Evolutionary conservation across 2,329 filamentous ascomycete genomes (phyloP).

Genomic region (Ophiostoma sp.): DNA sequence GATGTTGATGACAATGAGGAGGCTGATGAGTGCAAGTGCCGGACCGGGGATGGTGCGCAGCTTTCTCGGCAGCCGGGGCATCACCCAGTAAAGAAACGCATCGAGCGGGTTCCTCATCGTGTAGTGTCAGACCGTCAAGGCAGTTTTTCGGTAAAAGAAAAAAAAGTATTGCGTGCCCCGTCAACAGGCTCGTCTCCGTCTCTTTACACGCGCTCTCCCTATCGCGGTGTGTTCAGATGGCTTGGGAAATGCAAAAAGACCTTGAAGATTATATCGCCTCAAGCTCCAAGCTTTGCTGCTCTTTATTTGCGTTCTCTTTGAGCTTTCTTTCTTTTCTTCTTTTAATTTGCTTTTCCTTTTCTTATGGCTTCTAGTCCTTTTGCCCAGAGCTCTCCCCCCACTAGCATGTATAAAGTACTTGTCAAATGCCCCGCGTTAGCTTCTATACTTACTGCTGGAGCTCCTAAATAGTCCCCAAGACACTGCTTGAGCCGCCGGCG

Average conservation of each 20-base stretch:
- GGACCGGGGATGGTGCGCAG: conserved; percentile 33
- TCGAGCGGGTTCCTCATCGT: conserved; percentile 14
- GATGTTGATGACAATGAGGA: conserved; percentile 48
- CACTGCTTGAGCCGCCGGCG: conserved; percentile 1
- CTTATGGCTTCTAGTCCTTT: background rate
- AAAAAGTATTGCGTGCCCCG: background rate
- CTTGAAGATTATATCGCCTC: background rate
- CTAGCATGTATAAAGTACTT: background rate
- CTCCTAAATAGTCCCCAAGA: background rate
- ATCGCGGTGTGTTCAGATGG: background rate
- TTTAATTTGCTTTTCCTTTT: background rate
- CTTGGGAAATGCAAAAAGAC: background rate
- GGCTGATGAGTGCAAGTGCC: conserved; percentile 45
- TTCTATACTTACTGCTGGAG: background rate
- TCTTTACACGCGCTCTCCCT: background rate
- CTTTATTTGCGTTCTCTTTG: background rate
- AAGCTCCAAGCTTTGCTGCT: background rate
- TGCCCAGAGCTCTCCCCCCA: conserved; percentile 3
- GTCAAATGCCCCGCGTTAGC: conserved; percentile 1
- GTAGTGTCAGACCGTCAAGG: background rate
- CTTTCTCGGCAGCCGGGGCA: conserved; percentile 29
- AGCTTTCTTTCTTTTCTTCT: background rate
- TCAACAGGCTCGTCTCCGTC: background rate
- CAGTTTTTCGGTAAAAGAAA: background rate
- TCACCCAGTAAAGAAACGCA: conserved; percentile 17